phyloP scores from a whole-genome alignment of 352 stramenopile species.

The Aphanomyces euteiches region DNA sequence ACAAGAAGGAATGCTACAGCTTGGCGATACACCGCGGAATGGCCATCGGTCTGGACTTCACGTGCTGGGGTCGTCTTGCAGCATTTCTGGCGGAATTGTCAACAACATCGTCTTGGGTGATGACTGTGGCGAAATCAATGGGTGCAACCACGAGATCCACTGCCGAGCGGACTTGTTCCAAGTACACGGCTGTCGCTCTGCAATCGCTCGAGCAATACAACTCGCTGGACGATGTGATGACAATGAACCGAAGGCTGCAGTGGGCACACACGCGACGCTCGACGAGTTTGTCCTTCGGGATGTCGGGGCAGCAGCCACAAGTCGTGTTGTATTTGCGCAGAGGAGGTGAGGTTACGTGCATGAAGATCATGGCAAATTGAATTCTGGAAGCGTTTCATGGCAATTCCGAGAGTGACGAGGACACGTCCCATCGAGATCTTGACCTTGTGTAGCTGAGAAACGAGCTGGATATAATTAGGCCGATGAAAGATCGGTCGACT shows the following conservation, averaged over 20 bases:
- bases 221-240: background rate
- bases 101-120: too few species aligned
- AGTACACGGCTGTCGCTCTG: background rate
- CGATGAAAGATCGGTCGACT: too few species aligned
- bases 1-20: too few species aligned
- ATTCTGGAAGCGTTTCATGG: too few species aligned
- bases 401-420: background rate
- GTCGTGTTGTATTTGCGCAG: background rate
- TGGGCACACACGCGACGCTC: background rate
- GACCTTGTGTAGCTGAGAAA: background rate
- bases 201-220: constrained; percentile 12
- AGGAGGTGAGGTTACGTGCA: background rate
- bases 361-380: background rate
- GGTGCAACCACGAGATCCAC: background rate
- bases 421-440: constrained; percentile 1
- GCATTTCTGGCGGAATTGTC: too few species aligned
- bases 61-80: too few species aligned
- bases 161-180: background rate
- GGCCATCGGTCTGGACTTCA: too few species aligned
- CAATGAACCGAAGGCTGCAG: background rate
- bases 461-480: too few species aligned
- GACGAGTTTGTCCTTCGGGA: background rate
- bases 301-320: background rate
- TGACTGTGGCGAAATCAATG: too few species aligned
- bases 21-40: too few species aligned